Evolutionary conservation across 306 rosid genomes (phyloP).

Genomic region (Glycine soja): DNA sequence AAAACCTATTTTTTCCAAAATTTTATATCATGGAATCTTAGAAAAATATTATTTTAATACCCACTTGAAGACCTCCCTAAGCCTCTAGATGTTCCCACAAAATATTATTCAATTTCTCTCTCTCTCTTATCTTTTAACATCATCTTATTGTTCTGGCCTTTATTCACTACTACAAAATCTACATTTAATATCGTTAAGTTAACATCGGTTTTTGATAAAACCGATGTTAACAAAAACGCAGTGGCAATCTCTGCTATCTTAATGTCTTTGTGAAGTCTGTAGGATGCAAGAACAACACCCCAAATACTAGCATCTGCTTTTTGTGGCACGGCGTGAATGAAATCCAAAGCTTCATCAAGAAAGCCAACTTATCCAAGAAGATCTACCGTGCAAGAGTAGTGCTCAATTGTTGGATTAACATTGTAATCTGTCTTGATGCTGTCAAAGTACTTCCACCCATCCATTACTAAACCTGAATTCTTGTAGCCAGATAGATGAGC

Average conservation of each 20-base stretch:
- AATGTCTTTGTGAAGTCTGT: slow-evolving; percentile 57
- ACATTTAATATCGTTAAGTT: too few relatives aligned
- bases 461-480: slow-evolving; percentile 67
- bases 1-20: too few relatives aligned
- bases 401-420: slow-evolving; percentile 70
- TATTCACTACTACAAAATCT: too few relatives aligned
- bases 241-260: slow-evolving; percentile 67
- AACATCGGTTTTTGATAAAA: too few relatives aligned
- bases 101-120: too few relatives aligned
- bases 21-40: too few relatives aligned
- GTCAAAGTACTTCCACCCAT: slow-evolving; percentile 78
- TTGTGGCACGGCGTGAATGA: slow-evolving; percentile 62
- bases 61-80: too few relatives aligned
- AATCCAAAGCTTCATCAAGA: slow-evolving; percentile 81
- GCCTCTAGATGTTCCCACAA: too few relatives aligned
- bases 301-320: slow-evolving; percentile 70
- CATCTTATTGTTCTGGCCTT: too few relatives aligned
- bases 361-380: slow-evolving; percentile 75
- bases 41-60: too few relatives aligned
- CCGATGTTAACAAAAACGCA: too few relatives aligned
- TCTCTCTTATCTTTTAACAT: too few relatives aligned
- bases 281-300: slow-evolving; percentile 74
- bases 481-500: slow-evolving; percentile 79
- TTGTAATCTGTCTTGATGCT: slow-evolving; percentile 64
- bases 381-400: slow-evolving; percentile 79